Evolutionary conservation across 768 basidiomycete genomes (phyloP), one percentile per base, ranked within the genome.

Genomic region (Lyophyllum semitale): DNA sequence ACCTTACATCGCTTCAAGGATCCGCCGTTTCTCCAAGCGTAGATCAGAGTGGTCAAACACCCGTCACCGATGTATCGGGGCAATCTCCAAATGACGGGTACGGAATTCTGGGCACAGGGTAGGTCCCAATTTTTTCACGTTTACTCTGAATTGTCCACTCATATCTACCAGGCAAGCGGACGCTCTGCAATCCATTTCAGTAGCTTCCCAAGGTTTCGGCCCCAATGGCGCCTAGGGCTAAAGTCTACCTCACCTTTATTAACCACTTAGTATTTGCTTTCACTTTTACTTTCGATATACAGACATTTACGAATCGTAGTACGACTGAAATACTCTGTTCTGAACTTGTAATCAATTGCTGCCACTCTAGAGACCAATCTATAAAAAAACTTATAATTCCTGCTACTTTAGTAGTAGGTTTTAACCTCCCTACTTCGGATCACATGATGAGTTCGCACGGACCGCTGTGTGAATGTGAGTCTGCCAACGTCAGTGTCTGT

Each of bases 81-180:
- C 49, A 73, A n/a, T 83, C 84, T 3, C 87, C 87, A 25, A 83
- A 85, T 53, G 87, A 88, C 68, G 87, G 87, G 65, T 88, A 88
- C 62, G 73, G 75, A 33, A 72, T 62, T 50, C 69, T 73, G 33
- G 77, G 75, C 13, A 49, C 63, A 57, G 76, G 72, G 79, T 80
- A 60, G 47, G 77, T 61, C 25, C 18, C 22, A 46, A 20, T 48
- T 33, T 18, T 23, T 32, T 18, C 18, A 48, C 30, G 13, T 25
- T 17, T 13, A 18, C n/a, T 45, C 20, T 46, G 53, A 18, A 18
- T 20, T 33, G 0, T 33, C 12, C 15, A 25, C 41, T 55, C 22
- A 50, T 41, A 26, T 13, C n/a, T 43, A 35, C 30, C 51, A 76
- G 76, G 11, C 49, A 72, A 57, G 61, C 53, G 25, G 58, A 58